Base-by-base conservation (phyloP, 345 rosid species). In the Pistacia vera region DNA sequence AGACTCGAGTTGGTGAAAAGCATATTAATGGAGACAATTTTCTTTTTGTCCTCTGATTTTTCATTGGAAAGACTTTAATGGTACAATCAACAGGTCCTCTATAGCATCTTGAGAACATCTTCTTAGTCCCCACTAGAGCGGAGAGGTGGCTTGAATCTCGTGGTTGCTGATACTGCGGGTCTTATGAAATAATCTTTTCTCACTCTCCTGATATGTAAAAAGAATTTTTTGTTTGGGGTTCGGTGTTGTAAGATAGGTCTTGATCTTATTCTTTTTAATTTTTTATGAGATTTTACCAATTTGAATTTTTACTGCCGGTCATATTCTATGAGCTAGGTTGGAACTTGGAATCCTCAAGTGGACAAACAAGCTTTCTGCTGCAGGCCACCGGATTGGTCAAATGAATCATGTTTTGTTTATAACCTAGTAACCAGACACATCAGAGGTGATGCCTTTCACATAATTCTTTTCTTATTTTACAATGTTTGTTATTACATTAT, bases 301-400 rank as follows among this genome's bases (percentile, higher is more conserved):
- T 79, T 75, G 77, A 25, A 56, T 79, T 65, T 11, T 25, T 72
- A 74, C 7, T 41, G 58, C 91, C 91, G 98, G 97, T 92, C 75
- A 88, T 94, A 78, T 91, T 92, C 81, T 92, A 88, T 20, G 98
- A 94, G 83, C 97, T 92, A 88, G 97, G 92, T 75, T 94, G 33
- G 33, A 30, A 30, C 33, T 30, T 30, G 98, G 98, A 94, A 94
- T 77, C 98, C 97, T 52, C 97, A 94, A 79, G 97, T 92, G 75
- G 98, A 92, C 80, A 91, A 89, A 85, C 97, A 92, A 82, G 98
- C 97, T 78, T 25, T 25, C 79, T 94, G 84, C 98, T 92, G 81
- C 87, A 97, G 66, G 94, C 97, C 98, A 92, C 74, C 86, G 98
- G 68, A 94, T 94, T 81, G 98, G 98, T 78, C 98, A 94, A 82